A percentile compares a stretch with the other conserved stretches of the same genome.
Evolutionary conservation across 169 alveolate species (phyloP).

Genomic region (Neospora caninum): DNA sequence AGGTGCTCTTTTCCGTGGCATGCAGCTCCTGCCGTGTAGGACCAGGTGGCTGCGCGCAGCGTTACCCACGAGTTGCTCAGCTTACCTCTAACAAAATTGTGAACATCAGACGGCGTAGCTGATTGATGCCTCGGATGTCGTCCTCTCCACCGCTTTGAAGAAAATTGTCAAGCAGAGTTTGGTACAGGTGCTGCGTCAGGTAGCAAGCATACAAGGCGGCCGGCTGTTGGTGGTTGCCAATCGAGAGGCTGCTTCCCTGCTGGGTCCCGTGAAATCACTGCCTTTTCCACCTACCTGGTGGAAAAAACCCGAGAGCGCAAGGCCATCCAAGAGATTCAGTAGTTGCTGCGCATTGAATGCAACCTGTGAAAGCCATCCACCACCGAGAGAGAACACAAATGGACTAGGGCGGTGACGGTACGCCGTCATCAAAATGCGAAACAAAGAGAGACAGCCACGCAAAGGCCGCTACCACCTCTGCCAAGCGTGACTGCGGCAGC

Average conservation of each 20-base stretch:
- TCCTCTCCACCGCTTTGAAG: slow-evolving; percentile 1
- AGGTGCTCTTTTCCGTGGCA: too few species aligned
- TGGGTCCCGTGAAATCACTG: background rate
- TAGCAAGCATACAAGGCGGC: background rate
- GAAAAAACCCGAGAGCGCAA: slow-evolving; percentile 45
- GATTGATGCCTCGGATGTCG: slow-evolving; percentile 43
- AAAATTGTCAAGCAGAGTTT: background rate
- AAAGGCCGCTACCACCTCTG: too few species aligned
- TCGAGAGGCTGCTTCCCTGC: background rate
- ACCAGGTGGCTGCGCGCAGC: too few species aligned
- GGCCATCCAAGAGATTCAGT: slow-evolving; percentile 54
- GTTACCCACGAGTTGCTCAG: background rate
- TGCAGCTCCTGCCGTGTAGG: too few species aligned
- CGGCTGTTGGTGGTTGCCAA: background rate
- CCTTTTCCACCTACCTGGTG: slow-evolving; percentile 19
- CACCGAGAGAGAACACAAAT: too few species aligned
- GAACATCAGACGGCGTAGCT: slow-evolving; percentile 55
- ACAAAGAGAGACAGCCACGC: background rate
- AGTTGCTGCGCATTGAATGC: slow-evolving; percentile 59
- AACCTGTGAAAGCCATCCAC: slow-evolving; percentile 31
- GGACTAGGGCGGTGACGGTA: too few species aligned
- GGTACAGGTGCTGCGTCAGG: slow-evolving; percentile 1
- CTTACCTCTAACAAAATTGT: slow-evolving; percentile 48
- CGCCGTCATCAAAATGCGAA: background rate
- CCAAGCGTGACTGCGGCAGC: too few species aligned